Percentiles rank a stretch among this genome's conserved stretches.
phyloP scores from a whole-genome alignment of 2,329 filamentous ascomycete species.

The Penicillium sp. region DNA sequence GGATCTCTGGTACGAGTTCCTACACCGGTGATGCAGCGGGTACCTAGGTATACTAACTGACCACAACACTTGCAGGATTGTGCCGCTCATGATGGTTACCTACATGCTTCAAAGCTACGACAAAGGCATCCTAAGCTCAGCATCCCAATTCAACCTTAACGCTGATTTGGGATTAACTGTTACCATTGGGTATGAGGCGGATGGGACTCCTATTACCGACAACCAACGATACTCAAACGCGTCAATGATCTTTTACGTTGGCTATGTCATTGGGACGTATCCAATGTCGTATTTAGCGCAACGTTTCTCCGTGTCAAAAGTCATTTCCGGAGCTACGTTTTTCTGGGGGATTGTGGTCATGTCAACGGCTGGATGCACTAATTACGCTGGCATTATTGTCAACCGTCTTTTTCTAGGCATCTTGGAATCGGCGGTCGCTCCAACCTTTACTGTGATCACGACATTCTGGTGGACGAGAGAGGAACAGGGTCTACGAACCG shows the following conservation, averaged over 20 bases:
- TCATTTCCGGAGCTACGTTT: conserved; percentile 32
- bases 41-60: background rate
- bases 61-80: background rate
- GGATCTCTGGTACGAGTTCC: background rate
- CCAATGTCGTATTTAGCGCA: conserved; percentile 4
- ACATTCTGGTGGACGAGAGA: conserved; percentile 48
- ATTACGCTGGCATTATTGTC: conserved; percentile 42
- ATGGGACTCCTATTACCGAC: conserved; percentile 5
- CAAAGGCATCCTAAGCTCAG: conserved; percentile 8
- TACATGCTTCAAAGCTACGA: conserved; percentile 9
- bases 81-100: conserved; percentile 9
- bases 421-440: conserved; percentile 48
- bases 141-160: conserved; percentile 2
- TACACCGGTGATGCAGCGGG: background rate
- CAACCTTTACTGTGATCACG: conserved; percentile 50
- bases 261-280: conserved; percentile 4
- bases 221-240: conserved; percentile 4
- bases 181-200: background rate
- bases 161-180: background rate
- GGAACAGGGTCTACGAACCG: conserved; percentile 47
- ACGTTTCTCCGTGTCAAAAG: conserved; percentile 12
- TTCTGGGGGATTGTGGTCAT: conserved; percentile 46
- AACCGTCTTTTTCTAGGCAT: conserved; percentile 46
- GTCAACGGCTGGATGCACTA: conserved; percentile 39
- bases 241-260: conserved; percentile 9